Conservation (phyloP, 768 basidiomycete genomes). For the Russula sp. region DNA sequence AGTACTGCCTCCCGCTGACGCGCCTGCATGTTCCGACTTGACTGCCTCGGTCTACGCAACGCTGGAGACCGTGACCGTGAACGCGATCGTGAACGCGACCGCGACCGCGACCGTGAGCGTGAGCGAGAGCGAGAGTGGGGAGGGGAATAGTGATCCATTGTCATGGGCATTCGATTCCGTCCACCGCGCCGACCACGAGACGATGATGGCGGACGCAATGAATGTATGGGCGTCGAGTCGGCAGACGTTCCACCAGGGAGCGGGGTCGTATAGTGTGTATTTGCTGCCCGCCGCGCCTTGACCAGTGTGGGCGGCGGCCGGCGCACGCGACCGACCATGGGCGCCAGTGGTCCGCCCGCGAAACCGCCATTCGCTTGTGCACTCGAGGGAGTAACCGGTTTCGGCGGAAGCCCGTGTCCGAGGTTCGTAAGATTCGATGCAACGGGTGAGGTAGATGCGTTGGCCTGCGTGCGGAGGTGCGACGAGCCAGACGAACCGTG, state of each 20-base stretch:
- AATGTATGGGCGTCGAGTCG: conserved; percentile 9
- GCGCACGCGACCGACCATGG: conserved; percentile 20
- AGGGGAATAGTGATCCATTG: conserved; percentile 20
- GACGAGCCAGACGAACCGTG: conserved; percentile 7
- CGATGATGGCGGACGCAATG: not conserved
- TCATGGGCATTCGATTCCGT: conserved; percentile 5
- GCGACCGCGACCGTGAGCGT: conserved; percentile 6
- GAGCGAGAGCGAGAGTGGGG: conserved; percentile 19
- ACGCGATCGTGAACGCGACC: conserved; percentile 22
- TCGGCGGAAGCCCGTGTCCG: conserved; percentile 17
- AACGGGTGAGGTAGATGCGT: conserved; percentile 12
- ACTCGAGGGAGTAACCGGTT: conserved; percentile 17
- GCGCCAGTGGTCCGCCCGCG: conserved; percentile 6
- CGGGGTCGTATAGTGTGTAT: not conserved
- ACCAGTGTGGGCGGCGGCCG: conserved; percentile 19
- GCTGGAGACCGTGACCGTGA: conserved; percentile 42
- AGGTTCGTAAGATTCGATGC: conserved; percentile 1
- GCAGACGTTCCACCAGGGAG: conserved; percentile 3
- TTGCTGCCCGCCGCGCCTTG: conserved; percentile 16
- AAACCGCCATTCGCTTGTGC: conserved; percentile 13
- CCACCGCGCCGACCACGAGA: conserved; percentile 16
- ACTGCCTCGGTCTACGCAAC: conserved; percentile 33
- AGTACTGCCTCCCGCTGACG: conserved; percentile 34
- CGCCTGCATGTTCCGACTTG: conserved; percentile 26
- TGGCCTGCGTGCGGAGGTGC: conserved; percentile 14